Base-by-base conservation (phyloP, 1,284 basidiomycete genomes). In the Pulchroboletus neoregius region DNA sequence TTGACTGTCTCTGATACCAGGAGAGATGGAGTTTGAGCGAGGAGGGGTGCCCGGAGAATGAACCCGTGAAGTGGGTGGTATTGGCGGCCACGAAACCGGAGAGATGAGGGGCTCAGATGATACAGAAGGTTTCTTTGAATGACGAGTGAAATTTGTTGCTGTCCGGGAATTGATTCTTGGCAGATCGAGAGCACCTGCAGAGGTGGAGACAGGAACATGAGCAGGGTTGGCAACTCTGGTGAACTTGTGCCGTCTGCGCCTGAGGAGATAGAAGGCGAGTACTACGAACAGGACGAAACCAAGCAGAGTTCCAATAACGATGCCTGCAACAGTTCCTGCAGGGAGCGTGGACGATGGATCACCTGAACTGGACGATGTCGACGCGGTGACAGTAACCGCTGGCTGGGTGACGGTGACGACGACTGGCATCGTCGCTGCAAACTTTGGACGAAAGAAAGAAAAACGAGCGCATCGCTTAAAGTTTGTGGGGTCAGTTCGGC, bases 31-130 rank as follows among this genome's bases (percentile, higher is more conserved):
- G 23, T 36, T 31, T 15, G 48, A 20, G 11, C 38, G 51, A 37
- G 43, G 39, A 39, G 37, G 45, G 1, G 46, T 32, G 13, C 18
- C 28, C 2, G 36, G 33, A 16, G 39, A 48, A 16, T 30, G 41
- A 16, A 33, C 22, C 0, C 33, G 48, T n/a, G 55, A 49, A 8
- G 27, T 30, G 24, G 43, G 15, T 3, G 49, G 38, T 28, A 48
- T 45, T 15, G 50, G 39, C 0, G 51, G 45, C 45, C 43, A 51
- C 9, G 52, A 51, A 16, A 37, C 9, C 4, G 47, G 41, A 18
- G 43, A 27, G 3, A 60, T 48, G 34, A 65, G 52, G 13, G 63
- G 62, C 10, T 67, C 53, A 5, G 42, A 37, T 0, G 61, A 66
- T 10, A 52, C 22, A 8, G 63, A 66, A 23, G 42, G 49, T 8